Evolutionary conservation across 2,329 filamentous ascomycete species (phyloP).

Genomic region (Aspergillus sojae): DNA sequence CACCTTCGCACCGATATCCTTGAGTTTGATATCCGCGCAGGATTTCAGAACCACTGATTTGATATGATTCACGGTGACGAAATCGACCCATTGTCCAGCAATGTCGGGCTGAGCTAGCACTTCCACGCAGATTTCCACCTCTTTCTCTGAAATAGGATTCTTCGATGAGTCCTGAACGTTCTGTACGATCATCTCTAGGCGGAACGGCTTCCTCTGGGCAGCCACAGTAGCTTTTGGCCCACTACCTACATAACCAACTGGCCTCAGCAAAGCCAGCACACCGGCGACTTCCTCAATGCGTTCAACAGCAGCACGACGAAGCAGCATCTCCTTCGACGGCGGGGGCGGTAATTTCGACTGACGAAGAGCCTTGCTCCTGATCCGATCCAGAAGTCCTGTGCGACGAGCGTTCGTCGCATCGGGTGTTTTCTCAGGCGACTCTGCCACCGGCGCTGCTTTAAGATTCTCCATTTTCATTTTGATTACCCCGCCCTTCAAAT

Average conservation of each 20-base stretch:
- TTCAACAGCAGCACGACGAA: constrained; percentile 66
- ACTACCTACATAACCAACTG: constrained; percentile 35
- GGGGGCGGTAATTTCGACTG: constrained; percentile 50
- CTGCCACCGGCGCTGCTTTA: constrained; percentile 24
- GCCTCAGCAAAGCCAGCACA: constrained; percentile 65
- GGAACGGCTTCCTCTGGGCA: constrained; percentile 64
- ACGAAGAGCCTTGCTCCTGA: constrained; percentile 67
- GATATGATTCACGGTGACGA: constrained; percentile 49
- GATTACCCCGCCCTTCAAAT: constrained; percentile 43
- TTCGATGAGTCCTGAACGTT: constrained; percentile 69
- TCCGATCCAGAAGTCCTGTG: constrained; percentile 73
- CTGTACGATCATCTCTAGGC: constrained; percentile 63
- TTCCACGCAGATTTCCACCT: constrained; percentile 51
- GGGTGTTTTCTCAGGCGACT: constrained; percentile 27
- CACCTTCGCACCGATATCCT: constrained; percentile 39
- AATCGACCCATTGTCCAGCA: constrained; percentile 52
- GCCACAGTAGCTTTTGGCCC: constrained; percentile 33
- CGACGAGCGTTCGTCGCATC: constrained; percentile 37
- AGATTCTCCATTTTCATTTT: constrained; percentile 38
- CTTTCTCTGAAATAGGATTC: constrained; percentile 52
- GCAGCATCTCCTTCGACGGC: constrained; percentile 58
- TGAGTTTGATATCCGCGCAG: constrained; percentile 38
- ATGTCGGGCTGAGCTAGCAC: constrained; percentile 51
- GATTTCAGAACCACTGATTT: constrained; percentile 52
- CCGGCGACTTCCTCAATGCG: constrained; percentile 69